A percentile compares a stretch with the other conserved stretches of the same genome.
Conservation (phyloP, 176 grass and related monocot species). For the Calamus simplicifolius region DNA sequence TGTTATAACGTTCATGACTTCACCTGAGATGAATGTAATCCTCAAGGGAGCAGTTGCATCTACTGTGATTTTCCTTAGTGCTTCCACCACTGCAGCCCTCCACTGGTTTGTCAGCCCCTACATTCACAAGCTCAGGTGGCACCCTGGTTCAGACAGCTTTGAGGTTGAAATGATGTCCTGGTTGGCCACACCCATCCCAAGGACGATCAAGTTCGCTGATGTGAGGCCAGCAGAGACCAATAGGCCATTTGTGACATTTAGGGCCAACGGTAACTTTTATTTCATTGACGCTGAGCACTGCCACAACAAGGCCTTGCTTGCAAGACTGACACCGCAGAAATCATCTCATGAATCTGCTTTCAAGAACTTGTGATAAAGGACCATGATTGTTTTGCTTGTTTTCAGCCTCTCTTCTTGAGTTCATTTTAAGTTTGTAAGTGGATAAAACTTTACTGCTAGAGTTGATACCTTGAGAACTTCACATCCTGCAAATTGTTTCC, state of each 20-base stretch:
- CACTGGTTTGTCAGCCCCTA: constrained; percentile 98
- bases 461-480: no score
- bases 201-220: constrained; percentile 79
- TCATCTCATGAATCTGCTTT: constrained; percentile 57
- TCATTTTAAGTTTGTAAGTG: no score
- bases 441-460: no score
- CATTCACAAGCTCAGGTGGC: constrained; percentile 95
- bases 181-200: constrained; percentile 69
- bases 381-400: neutral
- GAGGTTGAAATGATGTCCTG: constrained; percentile 78
- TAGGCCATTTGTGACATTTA: constrained; percentile 80
- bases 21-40: constrained; percentile 89
- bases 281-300: constrained; percentile 78
- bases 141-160: constrained; percentile 79
- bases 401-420: neutral
- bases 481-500: no score
- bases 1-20: constrained; percentile 99
- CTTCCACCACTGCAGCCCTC: constrained; percentile 67
- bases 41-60: constrained; percentile 85
- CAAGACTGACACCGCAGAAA: constrained; percentile 73
- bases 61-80: constrained; percentile 90
- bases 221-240: constrained; percentile 66
- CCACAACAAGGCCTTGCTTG: constrained; percentile 77
- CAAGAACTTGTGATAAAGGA: constrained; percentile 65
- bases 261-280: constrained; percentile 59